Evolutionary conservation across 2,329 filamentous ascomycete species (phyloP).

Genomic region (Orbilia quercus): DNA sequence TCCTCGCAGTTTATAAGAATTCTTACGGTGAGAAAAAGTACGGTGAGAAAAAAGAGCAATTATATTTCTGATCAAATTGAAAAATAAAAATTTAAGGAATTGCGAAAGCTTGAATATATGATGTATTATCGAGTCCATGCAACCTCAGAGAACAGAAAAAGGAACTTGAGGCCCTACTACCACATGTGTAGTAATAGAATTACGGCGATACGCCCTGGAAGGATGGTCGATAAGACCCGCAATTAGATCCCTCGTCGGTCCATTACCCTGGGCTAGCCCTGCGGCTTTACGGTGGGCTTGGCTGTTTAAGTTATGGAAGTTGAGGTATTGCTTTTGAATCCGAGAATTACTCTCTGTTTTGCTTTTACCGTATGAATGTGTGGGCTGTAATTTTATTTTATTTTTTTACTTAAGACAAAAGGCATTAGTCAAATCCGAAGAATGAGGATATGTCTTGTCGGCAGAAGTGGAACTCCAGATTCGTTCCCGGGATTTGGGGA

Average conservation of each 20-base stretch:
- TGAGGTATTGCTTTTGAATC: background rate
- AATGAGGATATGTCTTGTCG: conserved; percentile 15
- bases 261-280: conserved; percentile 56
- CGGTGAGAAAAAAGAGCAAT: conserved; percentile 25
- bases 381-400: no score
- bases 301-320: conserved; percentile 42
- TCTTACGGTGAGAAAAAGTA: conserved; percentile 52
- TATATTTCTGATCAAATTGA: conserved; percentile 39
- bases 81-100: conserved; percentile 32
- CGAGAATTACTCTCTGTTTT: conserved; percentile 28
- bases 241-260: conserved; percentile 47
- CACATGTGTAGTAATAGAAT: conserved; percentile 53
- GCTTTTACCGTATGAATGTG: conserved; percentile 27
- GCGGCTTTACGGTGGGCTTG: conserved; percentile 46
- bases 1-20: conserved; percentile 22
- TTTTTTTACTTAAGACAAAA: conserved; percentile 9
- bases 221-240: conserved; percentile 54
- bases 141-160: conserved; percentile 43
- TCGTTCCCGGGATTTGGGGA: conserved; percentile 19
- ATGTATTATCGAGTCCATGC: conserved; percentile 45
- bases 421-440: conserved; percentile 19
- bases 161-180: conserved; percentile 20
- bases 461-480: conserved; percentile 31
- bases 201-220: conserved; percentile 52
- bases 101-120: conserved; percentile 56